Evolutionary conservation across 2,329 filamentous ascomycete genomes (phyloP).

Genomic region (Lasiodiplodia sp.): DNA sequence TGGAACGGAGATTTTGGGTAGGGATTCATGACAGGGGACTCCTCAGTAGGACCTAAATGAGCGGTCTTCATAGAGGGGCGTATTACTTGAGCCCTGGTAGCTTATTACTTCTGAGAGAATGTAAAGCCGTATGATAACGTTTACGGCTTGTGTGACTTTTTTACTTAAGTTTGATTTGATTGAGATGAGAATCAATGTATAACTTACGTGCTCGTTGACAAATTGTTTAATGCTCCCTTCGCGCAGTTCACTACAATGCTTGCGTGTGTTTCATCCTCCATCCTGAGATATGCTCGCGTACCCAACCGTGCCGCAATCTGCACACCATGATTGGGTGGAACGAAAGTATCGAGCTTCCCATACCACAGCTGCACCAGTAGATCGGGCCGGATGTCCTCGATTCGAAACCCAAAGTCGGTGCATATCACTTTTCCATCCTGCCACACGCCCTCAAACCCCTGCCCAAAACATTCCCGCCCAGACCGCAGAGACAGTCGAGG

Average conservation of each 20-base stretch:
- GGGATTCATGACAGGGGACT: too few relatives aligned
- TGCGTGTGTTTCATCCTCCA: constrained; percentile 47
- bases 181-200: too few relatives aligned
- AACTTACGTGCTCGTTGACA: constrained; percentile 32
- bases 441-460: constrained; percentile 42
- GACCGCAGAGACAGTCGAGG: constrained; percentile 36
- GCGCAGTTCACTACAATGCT: constrained; percentile 35
- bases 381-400: constrained; percentile 47
- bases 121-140: too few relatives aligned
- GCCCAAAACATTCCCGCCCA: constrained; percentile 38
- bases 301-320: constrained; percentile 43
- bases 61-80: too few relatives aligned
- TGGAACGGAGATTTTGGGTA: too few relatives aligned
- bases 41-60: too few relatives aligned
- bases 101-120: too few relatives aligned
- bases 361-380: constrained; percentile 49
- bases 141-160: too few relatives aligned
- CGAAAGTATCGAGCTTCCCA: constrained; percentile 43
- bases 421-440: constrained; percentile 43
- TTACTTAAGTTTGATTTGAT: too few relatives aligned
- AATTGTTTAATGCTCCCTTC: constrained; percentile 35
- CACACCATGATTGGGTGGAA: constrained; percentile 45
- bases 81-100: too few relatives aligned
- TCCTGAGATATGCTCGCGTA: constrained; percentile 39
- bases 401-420: constrained; percentile 42